A percentile compares a stretch with the other conserved stretches of the same genome.
phyloP scores from a whole-genome alignment of 1,139 yeast genomes.

The Yamadazyma atmosphaerica region DNA sequence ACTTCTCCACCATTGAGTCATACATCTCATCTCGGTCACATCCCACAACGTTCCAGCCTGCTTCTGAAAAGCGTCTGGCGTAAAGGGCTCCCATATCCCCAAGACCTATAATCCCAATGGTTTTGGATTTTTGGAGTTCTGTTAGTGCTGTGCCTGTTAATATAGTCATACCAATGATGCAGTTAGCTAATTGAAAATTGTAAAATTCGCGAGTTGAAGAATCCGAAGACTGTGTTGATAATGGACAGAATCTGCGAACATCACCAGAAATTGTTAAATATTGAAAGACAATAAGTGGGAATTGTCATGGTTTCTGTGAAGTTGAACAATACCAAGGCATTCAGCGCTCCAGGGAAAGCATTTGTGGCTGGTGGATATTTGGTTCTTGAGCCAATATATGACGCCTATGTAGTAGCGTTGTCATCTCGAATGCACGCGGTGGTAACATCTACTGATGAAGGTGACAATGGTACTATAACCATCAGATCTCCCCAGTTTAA shows the following conservation, averaged over 20 bases:
- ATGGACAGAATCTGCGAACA: no score
- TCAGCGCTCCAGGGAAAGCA: slow-evolving; percentile 96
- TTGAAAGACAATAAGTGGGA: no score
- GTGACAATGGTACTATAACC: slow-evolving; percentile 7
- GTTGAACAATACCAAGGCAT: slow-evolving; percentile 28
- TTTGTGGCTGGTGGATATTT: slow-evolving; percentile 92
- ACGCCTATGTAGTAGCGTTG: slow-evolving; percentile 81
- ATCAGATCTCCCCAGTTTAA: slow-evolving; percentile 73
- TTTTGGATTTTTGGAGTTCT: slow-evolving; percentile 33
- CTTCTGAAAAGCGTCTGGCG: slow-evolving; percentile 72
- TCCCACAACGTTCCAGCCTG: slow-evolving; percentile 91
- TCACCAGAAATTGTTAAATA: no score
- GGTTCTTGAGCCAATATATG: slow-evolving; percentile 75
- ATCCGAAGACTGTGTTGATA: no score
- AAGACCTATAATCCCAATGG: slow-evolving; percentile 87
- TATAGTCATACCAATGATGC: slow-evolving; percentile 5
- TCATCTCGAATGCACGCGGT: slow-evolving; percentile 89
- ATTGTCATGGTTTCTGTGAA: no score
- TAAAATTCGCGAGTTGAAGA: no score
- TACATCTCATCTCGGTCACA: slow-evolving; percentile 79
- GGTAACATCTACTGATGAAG: slow-evolving; percentile 22
- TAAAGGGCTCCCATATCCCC: slow-evolving; percentile 96
- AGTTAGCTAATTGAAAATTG: background rate
- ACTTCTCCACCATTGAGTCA: slow-evolving; percentile 45
- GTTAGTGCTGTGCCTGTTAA: slow-evolving; percentile 14